Base-by-base conservation (phyloP, 2,329 filamentous ascomycete species). In the Calonectria pseudoturangicola region DNA sequence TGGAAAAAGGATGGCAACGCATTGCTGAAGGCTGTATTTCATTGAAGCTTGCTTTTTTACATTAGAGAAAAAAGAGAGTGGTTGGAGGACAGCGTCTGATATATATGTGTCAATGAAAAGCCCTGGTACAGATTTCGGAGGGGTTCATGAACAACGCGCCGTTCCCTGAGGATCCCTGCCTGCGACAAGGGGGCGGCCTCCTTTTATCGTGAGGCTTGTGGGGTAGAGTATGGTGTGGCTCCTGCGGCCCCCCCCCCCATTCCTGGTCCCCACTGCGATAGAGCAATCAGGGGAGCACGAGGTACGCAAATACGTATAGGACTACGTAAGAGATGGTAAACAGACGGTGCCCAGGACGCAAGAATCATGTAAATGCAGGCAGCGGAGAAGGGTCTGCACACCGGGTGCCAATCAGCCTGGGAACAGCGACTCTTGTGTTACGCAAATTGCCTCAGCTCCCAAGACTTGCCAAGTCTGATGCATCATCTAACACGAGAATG, bases 121-220 rank as follows among this genome's bases (percentile, higher is more conserved):
- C 18, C 28, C 12, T 13, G 16, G 62, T 33, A 36, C 36, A 16
- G 41, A 47, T 48, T 64, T 51, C 21, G 15, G 63, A 60, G 54
- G 54, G 36, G 54, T 60, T 60, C 21, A 25, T 41, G 33, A 25
- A 25, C 21, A 10, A 41, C 10, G 18, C 36, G 25, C 66, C 30
- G 36, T 50, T 68, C 39, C 43, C 47, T 62, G 43, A 60, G n/a
- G 43, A 62, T 41, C 54, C 66, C 66, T 50, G 41, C 65, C 15
- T 48, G 15, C 39, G 13, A 21, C 56, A 63, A 68, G 66, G 56
- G 43, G 66, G 36, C 65, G 41, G 67, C 45, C 69, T 71, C 69
- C 69, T 71, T 71, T 67, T 67, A 63, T 66, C 27, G 54, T 41
- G 69, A 66, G 36, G 30, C 47, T 64, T 71, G 69, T 71, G 69